Conservation (phyloP, 192 early-diverging fungal species). For the Geranomyces michiganensis region DNA sequence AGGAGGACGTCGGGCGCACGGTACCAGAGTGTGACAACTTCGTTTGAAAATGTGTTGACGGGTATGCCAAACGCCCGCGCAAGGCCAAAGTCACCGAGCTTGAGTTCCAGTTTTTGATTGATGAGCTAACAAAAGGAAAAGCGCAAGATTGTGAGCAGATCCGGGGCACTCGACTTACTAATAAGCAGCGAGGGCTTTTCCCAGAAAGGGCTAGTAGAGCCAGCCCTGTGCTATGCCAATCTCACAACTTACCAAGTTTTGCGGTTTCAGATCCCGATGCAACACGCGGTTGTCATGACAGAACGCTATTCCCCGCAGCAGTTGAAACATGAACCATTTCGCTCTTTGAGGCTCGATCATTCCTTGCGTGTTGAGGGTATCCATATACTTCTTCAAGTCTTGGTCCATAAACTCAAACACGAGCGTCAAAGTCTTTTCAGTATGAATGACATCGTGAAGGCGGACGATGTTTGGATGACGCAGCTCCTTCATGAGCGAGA, state of each 20-base stretch:
- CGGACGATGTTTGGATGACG: slow-evolving; percentile 70
- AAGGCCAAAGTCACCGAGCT: slow-evolving; percentile 88
- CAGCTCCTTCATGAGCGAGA: slow-evolving; percentile 79
- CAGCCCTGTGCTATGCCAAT: too few species aligned
- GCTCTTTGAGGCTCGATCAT: slow-evolving; percentile 66
- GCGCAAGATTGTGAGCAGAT: slow-evolving; percentile 35
- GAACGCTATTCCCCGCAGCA: slow-evolving; percentile 92
- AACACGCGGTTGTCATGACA: slow-evolving; percentile 95
- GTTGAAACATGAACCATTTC: slow-evolving; percentile 88
- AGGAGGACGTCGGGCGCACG: slow-evolving; percentile 94
- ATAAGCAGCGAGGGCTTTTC: not conserved
- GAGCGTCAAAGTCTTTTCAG: slow-evolving; percentile 95
- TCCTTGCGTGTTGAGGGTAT: slow-evolving; percentile 64
- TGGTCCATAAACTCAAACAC: slow-evolving; percentile 99
- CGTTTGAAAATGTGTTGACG: slow-evolving; percentile 68
- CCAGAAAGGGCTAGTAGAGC: too few species aligned
- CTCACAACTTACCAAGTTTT: slow-evolving; percentile 73
- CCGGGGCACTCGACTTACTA: too few species aligned
- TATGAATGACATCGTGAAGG: slow-evolving; percentile 95
- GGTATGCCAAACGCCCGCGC: slow-evolving; percentile 97
- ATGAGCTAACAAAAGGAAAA: slow-evolving; percentile 66
- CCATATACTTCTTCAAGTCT: slow-evolving; percentile 98
- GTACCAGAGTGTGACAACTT: slow-evolving; percentile 99
- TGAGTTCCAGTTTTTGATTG: slow-evolving; percentile 72
- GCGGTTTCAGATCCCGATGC: slow-evolving; percentile 77